Evolutionary conservation across 2,329 filamentous ascomycete genomes (phyloP), one percentile per base, ranked within the genome.

Genomic region (Alternaria solani): DNA sequence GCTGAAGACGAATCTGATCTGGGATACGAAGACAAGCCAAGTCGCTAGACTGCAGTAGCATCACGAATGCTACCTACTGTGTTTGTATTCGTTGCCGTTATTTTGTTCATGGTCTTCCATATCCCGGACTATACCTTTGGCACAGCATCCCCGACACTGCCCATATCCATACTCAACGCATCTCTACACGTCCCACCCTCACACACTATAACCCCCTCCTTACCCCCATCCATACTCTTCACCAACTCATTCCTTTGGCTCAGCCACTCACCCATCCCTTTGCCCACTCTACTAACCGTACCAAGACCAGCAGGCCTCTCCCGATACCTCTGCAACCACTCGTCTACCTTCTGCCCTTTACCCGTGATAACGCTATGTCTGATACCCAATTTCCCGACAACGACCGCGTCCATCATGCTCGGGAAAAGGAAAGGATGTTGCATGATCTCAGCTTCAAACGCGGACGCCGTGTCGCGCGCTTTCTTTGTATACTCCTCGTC

Each of bases 381-480:
- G 2, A 89, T 85, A 0, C 93, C 93, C 3, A 96, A 79, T 60
- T 90, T 87, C 4, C 89, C 87, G 1, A 89, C 87, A 9, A 97
- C 92, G 2, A 98, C 87, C 0, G 86, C 86, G 4, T 88, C 86
- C 69, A 98, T 84, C 69, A 98, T 84, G 4, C 91, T 91, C 0
- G 92, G 89, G 79, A 96, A 98, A 2, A 98, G 84, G 84, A 95
- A 96, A 0, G 95, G 93, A 70, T 98, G 93, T 77, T 98, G 93
- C 73, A 96, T 84, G 68, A 97, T 89, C 80, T 99, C 95, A 0
- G 91, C 90, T 68, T 96, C 92, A 68, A 99, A 99, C 0, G 93
- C 92, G 61, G 88, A 88, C 62, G 94, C 88, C 0, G 93, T 95
- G 66, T 91, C 86, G 51, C 86, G 85, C 0, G 93, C 93, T 51